Evolutionary conservation across 2,329 filamentous ascomycete species (phyloP), one percentile per base, ranked within the genome.

Genomic region (Apiospora phragmitis): DNA sequence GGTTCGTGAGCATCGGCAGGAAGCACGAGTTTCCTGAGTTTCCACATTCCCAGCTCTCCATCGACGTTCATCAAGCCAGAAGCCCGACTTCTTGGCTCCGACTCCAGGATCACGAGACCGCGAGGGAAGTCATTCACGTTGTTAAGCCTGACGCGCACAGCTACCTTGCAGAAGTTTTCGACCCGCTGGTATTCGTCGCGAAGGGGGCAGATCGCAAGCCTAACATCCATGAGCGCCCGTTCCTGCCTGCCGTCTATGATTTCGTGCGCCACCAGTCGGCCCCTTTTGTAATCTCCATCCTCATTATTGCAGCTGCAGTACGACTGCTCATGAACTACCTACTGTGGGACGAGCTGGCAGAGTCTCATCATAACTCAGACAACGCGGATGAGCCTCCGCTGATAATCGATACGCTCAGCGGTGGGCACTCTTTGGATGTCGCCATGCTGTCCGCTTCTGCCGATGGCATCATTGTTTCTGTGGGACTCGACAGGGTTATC

Each of bases 21-120:
- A 77, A 76, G 68, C 75, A 77, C 45, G 75, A 79, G 41, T 71
- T 77, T 45, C 73, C 71, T 8, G 74, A 70, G 38, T 69, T 72
- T 3, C 75, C 80, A 38, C 75, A 79, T 35, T 78, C 82, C 24
- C 79, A 87, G 2, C 78, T 87, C 3, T 84, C 90, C 1, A 85
- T 90, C 14, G 86, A 88, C 29, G 87, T 94, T 72, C 91, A 95
- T 76, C 92, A 94, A 77, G 92, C 92, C 2, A 86, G 93, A 72
- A 93, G 90, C n/a, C 93, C 92, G 1, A 90, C 87, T 4, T 92
- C 93, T 21, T 95, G 93, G 93, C 84, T 95, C 67, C 87, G 88
- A 35, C 85, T 94, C 70, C 93, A 95, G 78, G 93, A 95, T 75
- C 92, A 94, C 75, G 91, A 93, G 76, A 94, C 92, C 1, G 93